These are phyloP conservation scores for Streptanthus diversifolius DNA, from an alignment of 345 rosid genomes.

Conservation along the genomic window DNA sequence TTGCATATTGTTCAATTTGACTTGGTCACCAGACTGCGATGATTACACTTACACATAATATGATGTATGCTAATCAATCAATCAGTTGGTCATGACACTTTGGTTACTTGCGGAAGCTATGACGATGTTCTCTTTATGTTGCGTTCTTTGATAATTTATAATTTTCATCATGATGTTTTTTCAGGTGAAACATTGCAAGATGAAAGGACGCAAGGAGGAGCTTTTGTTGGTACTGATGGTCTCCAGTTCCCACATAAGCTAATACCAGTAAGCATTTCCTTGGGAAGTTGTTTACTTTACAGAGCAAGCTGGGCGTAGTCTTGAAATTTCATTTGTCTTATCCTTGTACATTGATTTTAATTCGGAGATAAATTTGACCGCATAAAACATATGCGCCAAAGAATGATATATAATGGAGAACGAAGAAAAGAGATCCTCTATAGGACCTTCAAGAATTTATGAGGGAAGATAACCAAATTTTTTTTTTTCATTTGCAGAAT, in stretches of 20 bases:
- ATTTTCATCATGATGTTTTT: constrained; percentile 20
- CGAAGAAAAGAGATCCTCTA: constrained; percentile 3
- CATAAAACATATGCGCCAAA: neutral
- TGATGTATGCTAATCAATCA: constrained; percentile 4
- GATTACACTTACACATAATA: constrained; percentile 1
- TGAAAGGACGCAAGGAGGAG: constrained; percentile 82
- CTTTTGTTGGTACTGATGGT: constrained; percentile 77
- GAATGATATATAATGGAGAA: neutral
- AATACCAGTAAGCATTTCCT: constrained; percentile 62
- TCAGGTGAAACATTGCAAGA: constrained; percentile 86
- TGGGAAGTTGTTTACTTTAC: neutral
- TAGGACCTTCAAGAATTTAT: neutral
- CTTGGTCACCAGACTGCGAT: neutral
- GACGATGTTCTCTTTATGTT: constrained; percentile 4
- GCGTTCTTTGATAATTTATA: constrained; percentile 12
- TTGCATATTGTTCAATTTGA: neutral
- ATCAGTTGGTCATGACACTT: constrained; percentile 11
- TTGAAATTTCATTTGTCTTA: neutral
- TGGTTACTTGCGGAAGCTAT: neutral
- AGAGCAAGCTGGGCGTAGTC: constrained; percentile 1
- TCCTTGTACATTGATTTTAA: neutral
- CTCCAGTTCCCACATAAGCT: constrained; percentile 81
- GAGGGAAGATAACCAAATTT: neutral
- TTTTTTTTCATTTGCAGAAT: constrained; percentile 44
- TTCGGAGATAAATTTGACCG: neutral